phyloP scores from a whole-genome alignment of 2,329 filamentous ascomycete species.

The Paecilomyces niveus region DNA sequence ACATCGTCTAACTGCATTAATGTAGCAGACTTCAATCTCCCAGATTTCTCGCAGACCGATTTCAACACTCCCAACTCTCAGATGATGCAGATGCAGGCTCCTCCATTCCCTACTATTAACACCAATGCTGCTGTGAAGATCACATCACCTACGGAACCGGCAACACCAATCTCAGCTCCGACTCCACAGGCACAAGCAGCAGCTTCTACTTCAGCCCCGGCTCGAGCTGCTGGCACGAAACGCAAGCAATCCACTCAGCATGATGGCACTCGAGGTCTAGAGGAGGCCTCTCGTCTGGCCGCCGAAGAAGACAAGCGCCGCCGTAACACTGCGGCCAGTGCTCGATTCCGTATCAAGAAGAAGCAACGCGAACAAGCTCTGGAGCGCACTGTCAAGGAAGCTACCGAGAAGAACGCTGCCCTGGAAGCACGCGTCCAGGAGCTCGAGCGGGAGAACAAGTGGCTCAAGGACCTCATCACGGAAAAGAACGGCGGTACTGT shows the following conservation, averaged over 20 bases:
- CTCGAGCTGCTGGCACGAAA: constrained; percentile 20
- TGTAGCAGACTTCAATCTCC: constrained; percentile 26
- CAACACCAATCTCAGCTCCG: constrained; percentile 7
- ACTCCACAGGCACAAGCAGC: constrained; percentile 9
- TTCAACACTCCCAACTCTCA: constrained; percentile 20
- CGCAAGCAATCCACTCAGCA: constrained; percentile 30
- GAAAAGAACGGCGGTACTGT: constrained; percentile 60
- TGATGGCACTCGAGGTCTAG: constrained; percentile 44
- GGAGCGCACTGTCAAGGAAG: constrained; percentile 74
- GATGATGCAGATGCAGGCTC: constrained; percentile 16
- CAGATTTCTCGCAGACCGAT: constrained; percentile 21
- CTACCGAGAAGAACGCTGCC: constrained; percentile 67
- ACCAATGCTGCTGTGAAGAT: background rate
- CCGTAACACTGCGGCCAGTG: constrained; percentile 80
- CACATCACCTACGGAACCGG: constrained; percentile 7
- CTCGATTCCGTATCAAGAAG: constrained; percentile 90
- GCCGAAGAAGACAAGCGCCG: constrained; percentile 87
- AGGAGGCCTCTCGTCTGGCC: constrained; percentile 64
- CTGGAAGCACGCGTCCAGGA: constrained; percentile 68
- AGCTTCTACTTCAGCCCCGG: constrained; percentile 8
- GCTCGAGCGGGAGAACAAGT: constrained; percentile 77
- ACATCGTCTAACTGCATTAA: constrained; percentile 2
- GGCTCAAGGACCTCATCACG: constrained; percentile 71
- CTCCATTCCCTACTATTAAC: constrained; percentile 11
- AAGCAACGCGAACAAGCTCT: constrained; percentile 87